Evolutionary conservation across 495 filamentous ascomycete genomes (phyloP).

Genomic region (Monascus purpureus): DNA sequence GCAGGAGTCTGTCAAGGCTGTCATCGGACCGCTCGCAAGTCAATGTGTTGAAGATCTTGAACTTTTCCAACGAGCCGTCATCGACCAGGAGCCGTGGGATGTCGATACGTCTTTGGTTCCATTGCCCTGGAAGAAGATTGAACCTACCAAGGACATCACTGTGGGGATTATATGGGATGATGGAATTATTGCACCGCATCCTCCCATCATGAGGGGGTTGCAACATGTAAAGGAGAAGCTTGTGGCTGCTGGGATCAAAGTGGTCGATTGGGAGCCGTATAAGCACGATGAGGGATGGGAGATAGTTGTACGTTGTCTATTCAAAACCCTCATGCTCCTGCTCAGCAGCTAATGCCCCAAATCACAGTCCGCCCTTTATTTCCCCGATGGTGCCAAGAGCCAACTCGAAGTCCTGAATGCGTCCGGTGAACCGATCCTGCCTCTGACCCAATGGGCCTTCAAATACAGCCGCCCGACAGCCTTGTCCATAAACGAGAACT

Average conservation of each 20-base stretch:
- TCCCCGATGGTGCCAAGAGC: conserved; percentile 35
- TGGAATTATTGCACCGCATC: conserved; percentile 53
- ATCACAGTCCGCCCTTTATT: conserved; percentile 35
- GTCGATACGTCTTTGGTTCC: conserved; percentile 43
- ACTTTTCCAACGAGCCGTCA: conserved; percentile 46
- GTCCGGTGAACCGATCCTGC: conserved; percentile 41
- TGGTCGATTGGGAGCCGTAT: conserved; percentile 54
- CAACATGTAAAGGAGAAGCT: conserved; percentile 41
- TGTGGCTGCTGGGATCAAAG: conserved; percentile 32
- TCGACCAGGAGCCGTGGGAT: conserved; percentile 48
- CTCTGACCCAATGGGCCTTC: conserved; percentile 44
- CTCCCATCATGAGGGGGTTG: conserved; percentile 50
- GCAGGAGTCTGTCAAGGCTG: conserved; percentile 44
- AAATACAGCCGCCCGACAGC: conserved; percentile 32
- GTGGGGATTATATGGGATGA: conserved; percentile 61
- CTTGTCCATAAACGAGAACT: conserved; percentile 26
- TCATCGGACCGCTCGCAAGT: conserved; percentile 47
- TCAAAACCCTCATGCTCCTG: background rate
- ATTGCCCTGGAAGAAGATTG: conserved; percentile 40
- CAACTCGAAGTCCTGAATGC: conserved; percentile 28
- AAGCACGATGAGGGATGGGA: conserved; percentile 47
- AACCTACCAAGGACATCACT: conserved; percentile 35
- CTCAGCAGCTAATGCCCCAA: background rate
- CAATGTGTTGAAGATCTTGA: conserved; percentile 47
- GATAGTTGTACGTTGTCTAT: conserved; percentile 28